These are phyloP conservation scores for Trichoderma sp. DNA, from an alignment of 2,329 filamentous ascomycete genomes.

Conservation along the genomic window DNA sequence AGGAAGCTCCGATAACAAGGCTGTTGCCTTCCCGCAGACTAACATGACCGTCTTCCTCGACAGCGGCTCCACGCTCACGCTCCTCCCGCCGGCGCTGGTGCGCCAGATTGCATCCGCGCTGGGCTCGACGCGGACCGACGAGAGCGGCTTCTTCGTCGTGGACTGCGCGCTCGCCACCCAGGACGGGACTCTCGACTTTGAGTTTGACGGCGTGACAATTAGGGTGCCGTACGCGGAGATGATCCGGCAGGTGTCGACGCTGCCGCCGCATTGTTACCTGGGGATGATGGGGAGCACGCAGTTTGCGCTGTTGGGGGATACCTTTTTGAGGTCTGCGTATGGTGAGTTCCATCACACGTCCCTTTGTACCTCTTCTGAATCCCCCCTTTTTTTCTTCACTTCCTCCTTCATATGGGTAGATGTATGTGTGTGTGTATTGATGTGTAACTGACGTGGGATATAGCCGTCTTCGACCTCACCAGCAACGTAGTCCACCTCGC, in stretches of 20 bases:
- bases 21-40: conserved; percentile 41
- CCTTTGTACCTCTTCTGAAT: too few relatives aligned
- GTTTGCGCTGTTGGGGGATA: conserved; percentile 57
- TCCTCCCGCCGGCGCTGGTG: conserved; percentile 62
- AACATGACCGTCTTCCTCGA: conserved; percentile 65
- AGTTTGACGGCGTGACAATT: conserved; percentile 52
- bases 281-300: conserved; percentile 51
- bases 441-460: neutral
- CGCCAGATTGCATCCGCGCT: conserved; percentile 54
- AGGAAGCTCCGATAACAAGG: neutral
- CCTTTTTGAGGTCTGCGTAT: conserved; percentile 57
- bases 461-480: conserved; percentile 56
- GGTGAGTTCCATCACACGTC: conserved; percentile 37
- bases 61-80: conserved; percentile 68
- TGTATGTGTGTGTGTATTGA: neutral
- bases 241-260: conserved; percentile 37
- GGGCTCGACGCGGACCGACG: conserved; percentile 44
- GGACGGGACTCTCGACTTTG: conserved; percentile 52
- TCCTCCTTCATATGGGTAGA: neutral
- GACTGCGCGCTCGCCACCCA: conserved; percentile 48
- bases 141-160: conserved; percentile 50
- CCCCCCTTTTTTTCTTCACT: neutral
- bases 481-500: conserved; percentile 52
- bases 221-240: conserved; percentile 55
- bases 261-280: conserved; percentile 48